A percentile compares a stretch with the other conserved stretches of the same genome.
Evolutionary conservation across 1,284 basidiomycete genomes (phyloP).

Genomic region (Amylostereum areolatum): DNA sequence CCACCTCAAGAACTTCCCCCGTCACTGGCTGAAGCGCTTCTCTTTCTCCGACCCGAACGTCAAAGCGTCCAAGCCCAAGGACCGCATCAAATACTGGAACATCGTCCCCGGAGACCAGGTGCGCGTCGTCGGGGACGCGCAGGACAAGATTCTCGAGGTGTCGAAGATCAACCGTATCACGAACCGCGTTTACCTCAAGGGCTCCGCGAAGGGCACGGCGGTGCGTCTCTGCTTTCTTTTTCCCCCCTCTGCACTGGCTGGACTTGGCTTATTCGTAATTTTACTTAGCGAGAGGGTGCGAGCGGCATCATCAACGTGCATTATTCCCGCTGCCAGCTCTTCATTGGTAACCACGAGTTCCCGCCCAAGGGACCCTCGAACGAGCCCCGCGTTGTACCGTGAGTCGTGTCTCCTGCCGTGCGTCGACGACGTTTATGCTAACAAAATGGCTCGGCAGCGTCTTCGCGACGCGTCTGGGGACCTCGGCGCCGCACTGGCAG

Average conservation of each 20-base stretch:
- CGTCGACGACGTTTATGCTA: neutral
- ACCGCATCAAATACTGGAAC: slow-evolving; percentile 81
- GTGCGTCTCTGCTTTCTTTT: slow-evolving; percentile 26
- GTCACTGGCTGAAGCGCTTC: slow-evolving; percentile 25
- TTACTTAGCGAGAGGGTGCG: slow-evolving; percentile 16
- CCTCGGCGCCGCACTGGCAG: slow-evolving; percentile 53
- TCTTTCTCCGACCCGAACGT: slow-evolving; percentile 26
- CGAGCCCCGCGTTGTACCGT: slow-evolving; percentile 40
- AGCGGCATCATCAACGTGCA: slow-evolving; percentile 48
- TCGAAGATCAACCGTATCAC: slow-evolving; percentile 64
- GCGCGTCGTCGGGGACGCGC: slow-evolving; percentile 58
- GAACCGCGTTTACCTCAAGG: slow-evolving; percentile 67
- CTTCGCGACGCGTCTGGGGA: slow-evolving; percentile 66
- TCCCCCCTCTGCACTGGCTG: neutral
- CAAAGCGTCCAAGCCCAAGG: slow-evolving; percentile 53
- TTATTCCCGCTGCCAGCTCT: slow-evolving; percentile 74
- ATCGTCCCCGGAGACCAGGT: slow-evolving; percentile 79
- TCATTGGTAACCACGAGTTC: slow-evolving; percentile 60
- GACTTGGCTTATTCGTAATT: too few relatives aligned
- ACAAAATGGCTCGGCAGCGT: slow-evolving; percentile 39
- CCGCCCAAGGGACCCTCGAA: slow-evolving; percentile 37
- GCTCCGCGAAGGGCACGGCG: slow-evolving; percentile 26
- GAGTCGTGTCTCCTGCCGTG: slow-evolving; percentile 19
- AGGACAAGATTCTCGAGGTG: slow-evolving; percentile 58
- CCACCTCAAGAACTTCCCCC: slow-evolving; percentile 55